Conservation (phyloP, 495 filamentous ascomycete species). For the Daldinia caldariorum region DNA sequence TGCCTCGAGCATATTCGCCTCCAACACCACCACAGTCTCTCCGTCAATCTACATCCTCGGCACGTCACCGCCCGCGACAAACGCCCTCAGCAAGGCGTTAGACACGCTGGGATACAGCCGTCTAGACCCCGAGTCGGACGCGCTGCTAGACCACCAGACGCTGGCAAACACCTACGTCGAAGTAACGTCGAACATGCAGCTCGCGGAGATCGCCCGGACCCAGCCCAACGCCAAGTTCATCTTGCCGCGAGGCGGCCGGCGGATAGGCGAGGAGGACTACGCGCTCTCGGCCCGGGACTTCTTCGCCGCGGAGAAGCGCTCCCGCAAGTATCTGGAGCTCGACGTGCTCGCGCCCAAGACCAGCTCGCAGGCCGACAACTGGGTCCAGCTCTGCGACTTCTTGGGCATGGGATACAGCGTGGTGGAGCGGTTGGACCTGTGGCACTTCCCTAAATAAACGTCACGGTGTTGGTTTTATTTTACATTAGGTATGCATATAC, state of each 20-base stretch:
- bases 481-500: background rate
- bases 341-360: constrained; percentile 37
- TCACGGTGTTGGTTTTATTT: too few species aligned
- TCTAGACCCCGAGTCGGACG: background rate
- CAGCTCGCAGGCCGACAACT: constrained; percentile 47
- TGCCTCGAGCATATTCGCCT: constrained; percentile 10
- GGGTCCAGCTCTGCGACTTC: constrained; percentile 47
- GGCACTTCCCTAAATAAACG: constrained; percentile 44
- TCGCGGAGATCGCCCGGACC: constrained; percentile 29
- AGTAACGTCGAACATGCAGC: constrained; percentile 28
- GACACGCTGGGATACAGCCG: constrained; percentile 42
- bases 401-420: constrained; percentile 47
- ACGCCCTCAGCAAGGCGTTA: constrained; percentile 36
- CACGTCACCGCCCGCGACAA: constrained; percentile 33
- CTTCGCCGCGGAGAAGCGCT: constrained; percentile 19
- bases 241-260: constrained; percentile 17
- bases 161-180: constrained; percentile 36
- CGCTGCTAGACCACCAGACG: background rate
- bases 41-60: constrained; percentile 42
- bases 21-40: background rate
- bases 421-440: constrained; percentile 45
- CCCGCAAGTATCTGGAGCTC: constrained; percentile 31
- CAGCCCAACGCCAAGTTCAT: constrained; percentile 44
- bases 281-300: constrained; percentile 5
- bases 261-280: constrained; percentile 8